Evolutionary conservation across 1,139 yeast species (phyloP).

Genomic region (Barnettozyma hawaiiensis): DNA sequence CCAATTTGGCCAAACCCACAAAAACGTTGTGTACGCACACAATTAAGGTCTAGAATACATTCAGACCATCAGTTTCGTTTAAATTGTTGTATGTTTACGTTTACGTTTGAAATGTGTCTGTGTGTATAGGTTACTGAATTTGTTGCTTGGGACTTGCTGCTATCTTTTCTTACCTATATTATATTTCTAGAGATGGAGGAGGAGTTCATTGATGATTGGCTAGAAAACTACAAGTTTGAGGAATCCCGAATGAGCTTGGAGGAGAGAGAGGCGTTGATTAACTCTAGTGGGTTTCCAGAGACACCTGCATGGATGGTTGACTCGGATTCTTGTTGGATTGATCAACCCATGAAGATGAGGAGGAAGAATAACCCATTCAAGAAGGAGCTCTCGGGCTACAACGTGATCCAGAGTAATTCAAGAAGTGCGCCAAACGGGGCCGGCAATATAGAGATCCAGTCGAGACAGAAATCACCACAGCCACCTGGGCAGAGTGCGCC

Average conservation of each 20-base stretch:
- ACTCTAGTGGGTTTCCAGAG: background rate
- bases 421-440: constrained; percentile 3
- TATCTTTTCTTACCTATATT: background rate
- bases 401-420: constrained; percentile 1
- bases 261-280: constrained; percentile 2
- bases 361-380: background rate
- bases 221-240: constrained; percentile 6
- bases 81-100: too few relatives aligned
- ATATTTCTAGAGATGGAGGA: too few relatives aligned
- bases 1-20: background rate
- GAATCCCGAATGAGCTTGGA: constrained; percentile 2
- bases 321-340: too few relatives aligned
- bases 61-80: too few relatives aligned
- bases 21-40: background rate
- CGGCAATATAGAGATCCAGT: background rate
- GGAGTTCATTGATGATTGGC: constrained; percentile 13
- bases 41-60: background rate
- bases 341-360: background rate
- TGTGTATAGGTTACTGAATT: too few relatives aligned
- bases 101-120: too few relatives aligned
- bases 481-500: constrained; percentile 5
- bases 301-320: too few relatives aligned
- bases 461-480: background rate
- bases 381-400: background rate
- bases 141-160: too few relatives aligned